Conservation (phyloP, 805 yeast species). For the Saccharomycopsis sp. region DNA sequence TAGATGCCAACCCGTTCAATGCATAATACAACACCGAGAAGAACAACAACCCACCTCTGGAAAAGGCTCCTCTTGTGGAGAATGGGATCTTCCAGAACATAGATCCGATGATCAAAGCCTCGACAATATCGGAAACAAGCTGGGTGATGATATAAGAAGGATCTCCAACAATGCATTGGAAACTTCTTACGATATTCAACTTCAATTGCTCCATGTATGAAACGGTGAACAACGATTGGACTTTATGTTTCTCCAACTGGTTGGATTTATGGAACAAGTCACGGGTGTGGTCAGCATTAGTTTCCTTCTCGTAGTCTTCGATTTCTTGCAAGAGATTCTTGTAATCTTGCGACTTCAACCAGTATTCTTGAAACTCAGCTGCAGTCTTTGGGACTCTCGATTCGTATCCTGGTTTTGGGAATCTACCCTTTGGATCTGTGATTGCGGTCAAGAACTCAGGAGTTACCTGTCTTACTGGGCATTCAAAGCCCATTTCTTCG, state of each 20-base stretch:
- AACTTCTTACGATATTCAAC: conserved; percentile 43
- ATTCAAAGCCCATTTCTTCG: conserved; percentile 53
- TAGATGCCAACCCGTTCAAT: conserved; percentile 40
- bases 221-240: conserved; percentile 38
- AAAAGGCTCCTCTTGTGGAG: conserved; percentile 49
- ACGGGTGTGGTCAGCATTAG: conserved; percentile 31
- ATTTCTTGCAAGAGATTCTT: conserved; percentile 38
- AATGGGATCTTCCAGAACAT: conserved; percentile 48
- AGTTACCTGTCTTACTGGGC: conserved; percentile 59
- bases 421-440: conserved; percentile 60
- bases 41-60: conserved; percentile 59
- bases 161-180: conserved; percentile 53
- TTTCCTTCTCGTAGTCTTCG: conserved; percentile 32
- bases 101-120: conserved; percentile 60
- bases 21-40: conserved; percentile 50
- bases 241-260: conserved; percentile 27
- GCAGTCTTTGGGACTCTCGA: conserved; percentile 48
- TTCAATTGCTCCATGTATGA: conserved; percentile 43
- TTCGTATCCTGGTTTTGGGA: conserved; percentile 42
- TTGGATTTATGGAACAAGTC: conserved; percentile 31
- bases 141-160: conserved; percentile 42
- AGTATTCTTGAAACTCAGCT: conserved; percentile 50
- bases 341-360: conserved; percentile 48
- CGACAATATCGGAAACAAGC: conserved; percentile 42
- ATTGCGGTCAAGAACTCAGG: conserved; percentile 62